These are phyloP conservation scores for Stagonosporopsis tanaceti DNA, from an alignment of 2,329 filamentous ascomycete species.

Conservation along the genomic window DNA sequence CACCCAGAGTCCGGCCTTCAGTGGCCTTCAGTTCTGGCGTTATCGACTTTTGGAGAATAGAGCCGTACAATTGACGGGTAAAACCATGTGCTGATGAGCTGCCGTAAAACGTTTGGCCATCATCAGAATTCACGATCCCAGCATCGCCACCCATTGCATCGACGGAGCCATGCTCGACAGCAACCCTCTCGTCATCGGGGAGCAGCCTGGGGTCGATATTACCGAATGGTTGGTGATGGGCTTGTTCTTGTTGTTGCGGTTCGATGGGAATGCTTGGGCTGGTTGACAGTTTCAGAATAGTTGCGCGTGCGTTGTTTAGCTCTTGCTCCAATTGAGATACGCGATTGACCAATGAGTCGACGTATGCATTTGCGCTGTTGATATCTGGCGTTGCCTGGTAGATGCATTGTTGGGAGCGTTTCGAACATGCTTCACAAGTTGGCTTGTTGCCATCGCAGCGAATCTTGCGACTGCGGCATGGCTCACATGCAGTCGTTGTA, in stretches of 20 bases:
- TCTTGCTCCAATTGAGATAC: conserved; percentile 16
- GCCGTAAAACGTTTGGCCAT: conserved; percentile 14
- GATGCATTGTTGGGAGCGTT: conserved; percentile 15
- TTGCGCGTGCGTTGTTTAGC: conserved; percentile 7
- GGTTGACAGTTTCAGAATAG: conserved; percentile 8
- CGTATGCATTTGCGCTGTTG: conserved; percentile 9
- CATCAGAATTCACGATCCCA: neutral
- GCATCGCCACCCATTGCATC: conserved; percentile 20
- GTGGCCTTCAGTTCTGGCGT: neutral
- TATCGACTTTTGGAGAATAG: conserved; percentile 8
- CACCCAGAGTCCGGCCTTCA: neutral
- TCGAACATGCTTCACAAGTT: conserved; percentile 13
- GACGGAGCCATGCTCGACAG: neutral
- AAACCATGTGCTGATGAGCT: conserved; percentile 20
- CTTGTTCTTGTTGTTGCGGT: neutral
- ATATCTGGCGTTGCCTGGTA: conserved; percentile 12
- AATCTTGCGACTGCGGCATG: conserved; percentile 18
- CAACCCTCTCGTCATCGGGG: neutral
- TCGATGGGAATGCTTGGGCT: neutral
- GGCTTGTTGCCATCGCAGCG: conserved; percentile 20
- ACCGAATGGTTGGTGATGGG: neutral
- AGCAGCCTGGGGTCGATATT: conserved; percentile 13
- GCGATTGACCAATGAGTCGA: conserved; percentile 15
- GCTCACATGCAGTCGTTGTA: conserved; percentile 18
- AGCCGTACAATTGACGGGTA: conserved; percentile 17